phyloP scores from a whole-genome alignment of 257 asterid genomes.

The Przewalskia tangutica region DNA sequence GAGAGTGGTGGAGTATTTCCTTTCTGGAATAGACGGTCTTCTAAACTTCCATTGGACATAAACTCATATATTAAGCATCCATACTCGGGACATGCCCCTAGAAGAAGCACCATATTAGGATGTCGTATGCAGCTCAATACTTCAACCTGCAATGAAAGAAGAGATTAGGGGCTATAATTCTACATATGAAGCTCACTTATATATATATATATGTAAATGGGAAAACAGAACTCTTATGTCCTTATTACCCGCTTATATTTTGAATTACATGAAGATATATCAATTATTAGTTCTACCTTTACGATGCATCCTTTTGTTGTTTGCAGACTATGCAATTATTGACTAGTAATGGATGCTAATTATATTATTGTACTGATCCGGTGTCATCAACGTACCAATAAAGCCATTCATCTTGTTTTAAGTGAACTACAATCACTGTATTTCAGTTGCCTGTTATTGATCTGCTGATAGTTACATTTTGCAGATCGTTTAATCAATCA shows the following conservation, averaged over 20 bases:
- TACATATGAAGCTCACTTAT: not conserved
- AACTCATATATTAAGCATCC: conserved; percentile 88
- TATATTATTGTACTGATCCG: not conserved
- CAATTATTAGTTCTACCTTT: not conserved
- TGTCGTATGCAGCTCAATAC: conserved; percentile 83
- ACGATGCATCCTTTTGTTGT: not conserved
- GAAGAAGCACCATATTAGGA: conserved; percentile 92
- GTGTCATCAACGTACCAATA: not conserved
- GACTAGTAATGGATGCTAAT: not conserved
- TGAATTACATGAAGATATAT: not conserved
- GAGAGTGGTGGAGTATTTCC: conserved; percentile 65
- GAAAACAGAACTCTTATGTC: not conserved
- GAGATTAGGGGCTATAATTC: not conserved
- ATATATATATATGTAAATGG: no score
- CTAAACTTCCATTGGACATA: conserved; percentile 88
- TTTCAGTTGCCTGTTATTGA: not conserved
- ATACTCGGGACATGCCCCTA: conserved; percentile 95
- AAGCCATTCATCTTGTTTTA: not conserved
- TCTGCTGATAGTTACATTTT: not conserved
- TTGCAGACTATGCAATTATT: not conserved
- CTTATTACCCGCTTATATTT: not conserved
- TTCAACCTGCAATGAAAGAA: conserved; percentile 46
- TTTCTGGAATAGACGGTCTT: conserved; percentile 57
- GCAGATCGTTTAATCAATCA: not conserved
- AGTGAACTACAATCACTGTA: not conserved